phyloP scores from a whole-genome alignment of 2,329 filamentous ascomycete genomes.

The Ascochyta rabiei region DNA sequence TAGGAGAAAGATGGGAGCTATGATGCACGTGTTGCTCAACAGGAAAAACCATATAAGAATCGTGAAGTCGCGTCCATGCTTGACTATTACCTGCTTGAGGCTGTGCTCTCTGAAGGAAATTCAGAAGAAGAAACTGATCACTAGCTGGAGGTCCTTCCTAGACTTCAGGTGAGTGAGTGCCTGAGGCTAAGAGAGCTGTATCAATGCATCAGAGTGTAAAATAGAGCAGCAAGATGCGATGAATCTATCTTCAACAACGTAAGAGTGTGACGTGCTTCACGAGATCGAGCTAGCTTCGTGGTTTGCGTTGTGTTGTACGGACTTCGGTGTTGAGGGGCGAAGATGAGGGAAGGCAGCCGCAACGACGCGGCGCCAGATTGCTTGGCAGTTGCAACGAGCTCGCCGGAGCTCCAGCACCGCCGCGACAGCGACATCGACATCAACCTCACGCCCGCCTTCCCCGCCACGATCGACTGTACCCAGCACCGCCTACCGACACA shows the following conservation, averaged over 20 bases:
- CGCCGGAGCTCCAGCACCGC: constrained; percentile 30
- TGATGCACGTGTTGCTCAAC: no score
- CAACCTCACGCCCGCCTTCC: constrained; percentile 20
- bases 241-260: background rate
- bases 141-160: background rate
- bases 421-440: constrained; percentile 28
- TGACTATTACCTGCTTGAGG: no score
- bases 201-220: background rate
- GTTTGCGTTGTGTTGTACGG: background rate
- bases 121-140: background rate
- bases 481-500: background rate
- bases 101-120: background rate
- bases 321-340: background rate
- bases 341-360: constrained; percentile 27
- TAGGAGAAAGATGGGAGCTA: background rate
- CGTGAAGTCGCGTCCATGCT: no score
- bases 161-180: background rate
- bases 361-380: constrained; percentile 22
- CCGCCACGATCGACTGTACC: constrained; percentile 12
- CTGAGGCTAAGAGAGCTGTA: background rate
- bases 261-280: background rate
- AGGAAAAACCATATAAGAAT: no score
- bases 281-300: background rate
- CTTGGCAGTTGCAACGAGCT: constrained; percentile 27
- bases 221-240: background rate